Evolutionary conservation across 495 filamentous ascomycete species (phyloP).

Genomic region (Darksidea phi): DNA sequence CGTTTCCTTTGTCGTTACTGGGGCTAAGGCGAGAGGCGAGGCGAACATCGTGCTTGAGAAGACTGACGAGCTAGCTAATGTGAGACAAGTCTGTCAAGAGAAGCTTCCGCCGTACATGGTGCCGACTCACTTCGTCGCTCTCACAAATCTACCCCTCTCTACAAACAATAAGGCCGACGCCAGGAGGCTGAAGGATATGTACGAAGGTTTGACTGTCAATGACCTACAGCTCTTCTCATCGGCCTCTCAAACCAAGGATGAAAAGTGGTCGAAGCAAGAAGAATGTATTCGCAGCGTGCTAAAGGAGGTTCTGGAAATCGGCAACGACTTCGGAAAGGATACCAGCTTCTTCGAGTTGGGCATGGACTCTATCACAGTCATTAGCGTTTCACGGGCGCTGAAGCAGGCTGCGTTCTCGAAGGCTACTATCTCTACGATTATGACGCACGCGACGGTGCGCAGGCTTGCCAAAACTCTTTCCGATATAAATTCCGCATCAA

Average conservation of each 20-base stretch:
- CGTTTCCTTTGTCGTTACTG: slow-evolving; percentile 62
- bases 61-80: slow-evolving; percentile 31
- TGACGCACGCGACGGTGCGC: slow-evolving; percentile 59
- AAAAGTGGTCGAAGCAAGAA: slow-evolving; percentile 45
- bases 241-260: slow-evolving; percentile 37
- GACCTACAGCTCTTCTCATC: slow-evolving; percentile 57
- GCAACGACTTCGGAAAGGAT: slow-evolving; percentile 49
- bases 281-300: slow-evolving; percentile 54
- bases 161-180: slow-evolving; percentile 73
- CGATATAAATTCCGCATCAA: slow-evolving; percentile 15
- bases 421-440: slow-evolving; percentile 62
- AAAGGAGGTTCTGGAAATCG: slow-evolving; percentile 48
- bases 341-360: slow-evolving; percentile 79
- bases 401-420: slow-evolving; percentile 51
- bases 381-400: slow-evolving; percentile 55
- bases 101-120: slow-evolving; percentile 74
- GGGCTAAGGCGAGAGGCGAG: slow-evolving; percentile 2
- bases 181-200: slow-evolving; percentile 60
- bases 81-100: slow-evolving; percentile 55
- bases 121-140: slow-evolving; percentile 66
- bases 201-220: slow-evolving; percentile 53
- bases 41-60: slow-evolving; percentile 25
- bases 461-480: slow-evolving; percentile 50
- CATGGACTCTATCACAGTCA: slow-evolving; percentile 76
- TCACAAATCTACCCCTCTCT: slow-evolving; percentile 64